Percentiles rank a stretch among this genome's conserved stretches.
phyloP scores from a whole-genome alignment of 2,329 filamentous ascomycete genomes.

The Ascosphaera aggregata region DNA sequence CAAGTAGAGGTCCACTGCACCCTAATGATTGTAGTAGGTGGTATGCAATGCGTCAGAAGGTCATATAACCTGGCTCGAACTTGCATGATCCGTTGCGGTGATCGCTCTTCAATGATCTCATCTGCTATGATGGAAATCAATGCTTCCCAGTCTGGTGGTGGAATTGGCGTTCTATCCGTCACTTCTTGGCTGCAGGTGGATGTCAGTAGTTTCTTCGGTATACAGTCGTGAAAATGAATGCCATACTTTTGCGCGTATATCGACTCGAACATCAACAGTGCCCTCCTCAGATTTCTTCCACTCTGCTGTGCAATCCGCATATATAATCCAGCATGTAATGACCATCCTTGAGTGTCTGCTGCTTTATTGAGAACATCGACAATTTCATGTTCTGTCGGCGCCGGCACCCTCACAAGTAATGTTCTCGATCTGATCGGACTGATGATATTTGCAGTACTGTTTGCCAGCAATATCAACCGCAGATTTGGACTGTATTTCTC shows the following conservation, averaged over 20 bases:
- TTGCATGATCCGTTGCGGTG: conserved; percentile 67
- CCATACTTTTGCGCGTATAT: conserved; percentile 85
- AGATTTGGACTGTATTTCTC: conserved; percentile 97
- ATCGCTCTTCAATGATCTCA: conserved; percentile 82
- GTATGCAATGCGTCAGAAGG: conserved; percentile 89
- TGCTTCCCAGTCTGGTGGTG: conserved; percentile 91
- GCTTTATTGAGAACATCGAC: conserved; percentile 45
- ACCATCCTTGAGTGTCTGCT: conserved; percentile 65
- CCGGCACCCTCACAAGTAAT: conserved; percentile 72
- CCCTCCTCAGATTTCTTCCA: conserved; percentile 69
- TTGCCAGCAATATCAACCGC: conserved; percentile 74
- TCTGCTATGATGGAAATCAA: conserved; percentile 74
- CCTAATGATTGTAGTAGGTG: conserved; percentile 80
- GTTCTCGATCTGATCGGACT: conserved; percentile 91
- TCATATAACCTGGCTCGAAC: conserved; percentile 93
- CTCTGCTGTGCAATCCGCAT: conserved; percentile 73
- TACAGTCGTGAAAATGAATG: not conserved
- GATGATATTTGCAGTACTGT: conserved; percentile 95
- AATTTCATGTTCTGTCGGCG: conserved; percentile 70
- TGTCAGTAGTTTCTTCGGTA: no score
- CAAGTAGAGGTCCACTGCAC: conserved; percentile 11
- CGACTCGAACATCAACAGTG: conserved; percentile 89
- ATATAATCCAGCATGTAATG: conserved; percentile 51
- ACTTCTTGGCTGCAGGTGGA: conserved; percentile 52
- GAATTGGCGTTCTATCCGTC: conserved; percentile 66